Base-by-base conservation (phyloP, 1,139 yeast genomes). In the Kodamaea ohmeri region DNA sequence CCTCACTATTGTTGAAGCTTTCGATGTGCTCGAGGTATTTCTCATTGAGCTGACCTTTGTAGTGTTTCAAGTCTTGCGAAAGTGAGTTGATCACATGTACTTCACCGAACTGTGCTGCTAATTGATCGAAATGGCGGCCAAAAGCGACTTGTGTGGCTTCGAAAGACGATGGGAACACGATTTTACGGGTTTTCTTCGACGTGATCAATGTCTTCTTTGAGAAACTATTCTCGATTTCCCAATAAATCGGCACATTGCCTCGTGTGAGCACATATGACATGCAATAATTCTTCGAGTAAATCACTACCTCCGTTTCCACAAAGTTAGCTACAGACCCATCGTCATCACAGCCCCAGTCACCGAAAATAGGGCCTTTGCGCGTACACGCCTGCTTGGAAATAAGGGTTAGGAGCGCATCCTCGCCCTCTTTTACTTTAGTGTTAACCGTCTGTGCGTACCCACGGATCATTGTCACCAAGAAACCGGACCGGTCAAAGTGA, bases 191-290 rank as follows among this genome's bases (percentile, higher is more conserved):
- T 33, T 56, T 61, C 2, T 77, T 71, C 11, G 77, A 68, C 14
- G 78, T 52, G n/a, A 67, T 39, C 25, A 69, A 45, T 17, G 51
- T 58, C 41, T 58, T 63, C 35, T 65, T 65, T 19, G 51, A 46
- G 33, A 76, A 57, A 44, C 77, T 78, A 40, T 69, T 71, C 38
- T 80, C 84, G 51, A 60, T 61, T 38, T 68, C 72, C 74, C 85
- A 83, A 50, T 76, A 80, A 21, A 82, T 59, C 0, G 94, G 92
- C 2, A 79, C 81, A 55, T 83, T 83, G 0, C 89, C 92, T 41
- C 83, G 56, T 1, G 81, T 60, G 35, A 80, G 72, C 1, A 78
- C 70, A 48, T 81, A 81, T 2, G 86, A 72, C 43, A 79, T 71
- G 41, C 80, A 71, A 44, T 68, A 73, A 12, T 59, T 58, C 25